Conservation (phyloP, 2,329 filamentous ascomycete genomes). For the Hymenoscyphus infarciens region DNA sequence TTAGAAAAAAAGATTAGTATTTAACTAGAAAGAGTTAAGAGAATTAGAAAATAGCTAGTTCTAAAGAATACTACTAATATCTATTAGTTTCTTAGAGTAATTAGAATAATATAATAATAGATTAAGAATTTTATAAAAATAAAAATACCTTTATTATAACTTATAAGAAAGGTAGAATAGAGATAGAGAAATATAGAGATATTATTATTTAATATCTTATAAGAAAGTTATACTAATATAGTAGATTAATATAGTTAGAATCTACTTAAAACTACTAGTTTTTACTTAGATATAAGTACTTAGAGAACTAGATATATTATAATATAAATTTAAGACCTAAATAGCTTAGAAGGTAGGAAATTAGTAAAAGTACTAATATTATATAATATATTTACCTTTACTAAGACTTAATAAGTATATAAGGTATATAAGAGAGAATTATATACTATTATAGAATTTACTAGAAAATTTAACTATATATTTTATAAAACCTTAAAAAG, state of each 20-base stretch:
- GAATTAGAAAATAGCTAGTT: neutral
- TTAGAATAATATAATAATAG: neutral
- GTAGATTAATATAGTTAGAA: neutral
- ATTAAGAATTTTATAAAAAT: neutral
- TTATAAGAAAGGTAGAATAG: neutral
- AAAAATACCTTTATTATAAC: neutral
- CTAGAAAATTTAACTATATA: conserved; percentile 1
- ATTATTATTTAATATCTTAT: too few species aligned
- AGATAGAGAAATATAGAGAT: neutral
- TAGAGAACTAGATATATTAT: neutral
- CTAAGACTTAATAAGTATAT: too few species aligned
- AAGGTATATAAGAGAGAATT: neutral
- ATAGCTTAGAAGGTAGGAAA: too few species aligned
- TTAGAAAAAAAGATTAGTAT: too few species aligned
- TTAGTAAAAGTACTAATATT: neutral
- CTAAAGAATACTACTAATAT: neutral
- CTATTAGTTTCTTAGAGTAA: neutral
- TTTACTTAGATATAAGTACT: neutral
- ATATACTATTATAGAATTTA: neutral
- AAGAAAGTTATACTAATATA: neutral
- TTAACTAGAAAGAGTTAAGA: too few species aligned
- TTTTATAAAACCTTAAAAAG: neutral
- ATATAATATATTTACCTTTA: neutral
- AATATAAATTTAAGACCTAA: neutral
- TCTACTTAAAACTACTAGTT: neutral